Evolutionary conservation across 2,329 filamentous ascomycete species (phyloP).

Genomic region (Colletotrichum spinosum): DNA sequence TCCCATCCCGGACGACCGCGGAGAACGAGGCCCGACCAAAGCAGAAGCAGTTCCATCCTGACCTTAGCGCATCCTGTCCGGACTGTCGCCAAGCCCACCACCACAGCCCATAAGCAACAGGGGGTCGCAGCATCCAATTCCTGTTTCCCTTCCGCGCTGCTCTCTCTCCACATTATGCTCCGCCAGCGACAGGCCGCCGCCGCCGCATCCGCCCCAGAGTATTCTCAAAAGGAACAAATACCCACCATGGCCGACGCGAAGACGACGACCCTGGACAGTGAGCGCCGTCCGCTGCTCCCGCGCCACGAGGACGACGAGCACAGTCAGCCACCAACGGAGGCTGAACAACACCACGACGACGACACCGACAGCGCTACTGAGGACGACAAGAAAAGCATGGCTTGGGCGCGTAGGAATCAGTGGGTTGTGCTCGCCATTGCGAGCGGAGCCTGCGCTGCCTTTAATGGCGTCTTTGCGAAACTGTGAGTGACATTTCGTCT

Average conservation of each 20-base stretch:
- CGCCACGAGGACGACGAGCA: conserved; percentile 31
- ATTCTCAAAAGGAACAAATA: conserved; percentile 35
- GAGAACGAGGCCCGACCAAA: background rate
- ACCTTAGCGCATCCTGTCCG: conserved; percentile 27
- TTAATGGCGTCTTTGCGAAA: conserved; percentile 88
- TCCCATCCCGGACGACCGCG: conserved; percentile 3
- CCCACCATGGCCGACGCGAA: conserved; percentile 38
- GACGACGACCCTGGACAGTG: conserved; percentile 36
- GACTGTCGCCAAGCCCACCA: conserved; percentile 29
- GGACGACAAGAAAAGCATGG: conserved; percentile 24
- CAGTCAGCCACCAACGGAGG: conserved; percentile 15
- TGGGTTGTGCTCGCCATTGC: conserved; percentile 79
- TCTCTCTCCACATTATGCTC: conserved; percentile 38
- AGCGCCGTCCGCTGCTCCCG: conserved; percentile 41
- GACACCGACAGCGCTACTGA: background rate
- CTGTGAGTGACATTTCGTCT: conserved; percentile 63
- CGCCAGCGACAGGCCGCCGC: conserved; percentile 39
- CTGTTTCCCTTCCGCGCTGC: conserved; percentile 9
- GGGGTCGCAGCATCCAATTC: conserved; percentile 19
- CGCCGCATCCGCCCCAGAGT: conserved; percentile 25
- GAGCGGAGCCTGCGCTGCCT: conserved; percentile 81
- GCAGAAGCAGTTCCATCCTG: background rate
- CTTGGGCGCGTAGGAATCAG: conserved; percentile 51
- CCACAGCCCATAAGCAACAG: conserved; percentile 18
- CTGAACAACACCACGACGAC: conserved; percentile 2